A percentile compares a stretch with the other conserved stretches of the same genome.
Evolutionary conservation across 2,329 filamentous ascomycete species (phyloP).

Genomic region (Stemphylium lycopersici): DNA sequence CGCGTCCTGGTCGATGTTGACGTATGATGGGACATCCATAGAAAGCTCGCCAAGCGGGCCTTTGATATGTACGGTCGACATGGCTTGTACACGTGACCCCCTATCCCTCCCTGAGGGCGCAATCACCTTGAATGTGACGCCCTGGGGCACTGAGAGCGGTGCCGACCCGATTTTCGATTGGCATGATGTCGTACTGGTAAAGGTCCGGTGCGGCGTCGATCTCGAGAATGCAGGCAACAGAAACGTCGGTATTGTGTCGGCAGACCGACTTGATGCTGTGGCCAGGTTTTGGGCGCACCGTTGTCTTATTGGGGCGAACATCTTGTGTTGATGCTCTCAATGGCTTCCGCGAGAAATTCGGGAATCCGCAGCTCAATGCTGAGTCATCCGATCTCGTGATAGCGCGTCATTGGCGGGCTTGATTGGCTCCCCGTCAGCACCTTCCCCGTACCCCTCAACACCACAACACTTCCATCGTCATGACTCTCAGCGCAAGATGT

Average conservation of each 20-base stretch:
- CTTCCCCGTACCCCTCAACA: constrained; percentile 11
- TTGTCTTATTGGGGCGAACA: constrained; percentile 70
- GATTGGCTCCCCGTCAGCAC: constrained; percentile 6
- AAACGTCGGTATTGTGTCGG: constrained; percentile 70
- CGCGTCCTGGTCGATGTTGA: constrained; percentile 72
- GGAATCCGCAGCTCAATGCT: constrained; percentile 20
- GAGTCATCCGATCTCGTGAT: constrained; percentile 26
- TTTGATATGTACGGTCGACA: constrained; percentile 73
- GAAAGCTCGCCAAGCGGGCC: constrained; percentile 83
- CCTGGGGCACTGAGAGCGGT: constrained; percentile 49
- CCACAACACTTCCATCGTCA: neutral
- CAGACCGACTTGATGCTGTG: constrained; percentile 48
- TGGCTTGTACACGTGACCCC: constrained; percentile 66
- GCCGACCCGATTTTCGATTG: constrained; percentile 86
- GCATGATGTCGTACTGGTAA: constrained; percentile 72
- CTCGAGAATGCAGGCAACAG: constrained; percentile 73
- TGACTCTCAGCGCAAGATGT: neutral
- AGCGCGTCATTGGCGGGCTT: constrained; percentile 12
- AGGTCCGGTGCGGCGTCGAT: constrained; percentile 57
- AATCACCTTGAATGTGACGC: constrained; percentile 72
- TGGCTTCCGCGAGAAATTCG: constrained; percentile 32
- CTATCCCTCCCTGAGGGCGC: constrained; percentile 67
- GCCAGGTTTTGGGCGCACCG: constrained; percentile 61
- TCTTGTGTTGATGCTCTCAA: constrained; percentile 47
- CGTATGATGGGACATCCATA: constrained; percentile 78